Evolutionary conservation across 1,284 basidiomycete species (phyloP).

Genomic region (Puccinia polysora): DNA sequence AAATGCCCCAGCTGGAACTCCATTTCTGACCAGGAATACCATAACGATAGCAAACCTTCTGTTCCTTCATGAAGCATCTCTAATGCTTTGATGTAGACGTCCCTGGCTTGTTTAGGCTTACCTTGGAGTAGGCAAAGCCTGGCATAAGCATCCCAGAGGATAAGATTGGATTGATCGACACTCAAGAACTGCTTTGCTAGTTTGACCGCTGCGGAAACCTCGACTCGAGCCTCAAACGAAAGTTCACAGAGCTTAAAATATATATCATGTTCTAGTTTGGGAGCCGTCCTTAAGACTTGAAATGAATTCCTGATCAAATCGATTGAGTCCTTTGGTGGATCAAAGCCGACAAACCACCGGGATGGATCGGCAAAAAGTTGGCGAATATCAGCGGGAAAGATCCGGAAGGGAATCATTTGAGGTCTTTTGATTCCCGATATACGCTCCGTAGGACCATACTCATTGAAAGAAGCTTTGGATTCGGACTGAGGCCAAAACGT

Average conservation of each 20-base stretch:
- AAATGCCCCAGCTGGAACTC: conserved; percentile 67
- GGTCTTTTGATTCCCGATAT: conserved; percentile 45
- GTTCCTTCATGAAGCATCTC: conserved; percentile 44
- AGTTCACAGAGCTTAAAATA: conserved; percentile 53
- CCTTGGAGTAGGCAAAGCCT: conserved; percentile 70
- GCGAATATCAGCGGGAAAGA: conserved; percentile 47
- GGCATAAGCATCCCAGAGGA: conserved; percentile 75
- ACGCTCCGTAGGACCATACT: conserved; percentile 54
- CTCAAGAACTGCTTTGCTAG: conserved; percentile 68
- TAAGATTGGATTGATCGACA: conserved; percentile 62
- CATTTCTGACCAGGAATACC: conserved; percentile 85
- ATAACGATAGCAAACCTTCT: conserved; percentile 56
- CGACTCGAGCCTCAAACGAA: conserved; percentile 63
- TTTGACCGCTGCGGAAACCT: conserved; percentile 64
- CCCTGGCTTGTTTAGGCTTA: conserved; percentile 68
- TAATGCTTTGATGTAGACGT: conserved; percentile 63
- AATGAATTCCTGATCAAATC: conserved; percentile 49
- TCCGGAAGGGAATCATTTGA: conserved; percentile 47
- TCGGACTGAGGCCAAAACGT: conserved; percentile 48
- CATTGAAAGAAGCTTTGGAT: conserved; percentile 48
- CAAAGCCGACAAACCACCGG: conserved; percentile 54
- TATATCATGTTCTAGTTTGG: conserved; percentile 51
- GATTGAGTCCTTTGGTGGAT: conserved; percentile 45
- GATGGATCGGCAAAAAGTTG: conserved; percentile 45
- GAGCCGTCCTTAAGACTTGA: conserved; percentile 51